Percentiles rank a stretch among this genome's conserved stretches.
These are phyloP conservation scores for Trichoderma polysporum DNA, from an alignment of 2,329 filamentous ascomycete genomes.

Conservation along the genomic window DNA sequence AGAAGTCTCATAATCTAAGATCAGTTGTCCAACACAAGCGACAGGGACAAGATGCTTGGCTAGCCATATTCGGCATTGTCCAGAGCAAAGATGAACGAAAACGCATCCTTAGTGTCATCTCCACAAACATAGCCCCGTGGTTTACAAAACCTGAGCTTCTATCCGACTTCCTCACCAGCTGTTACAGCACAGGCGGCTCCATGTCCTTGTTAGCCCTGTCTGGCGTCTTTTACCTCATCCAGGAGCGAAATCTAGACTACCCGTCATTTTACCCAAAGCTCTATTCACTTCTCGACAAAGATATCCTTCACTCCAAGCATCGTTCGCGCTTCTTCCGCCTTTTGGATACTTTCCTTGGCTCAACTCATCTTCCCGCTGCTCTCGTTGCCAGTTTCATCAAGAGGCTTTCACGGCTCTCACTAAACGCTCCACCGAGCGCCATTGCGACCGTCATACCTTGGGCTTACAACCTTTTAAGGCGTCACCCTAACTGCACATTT, in stretches of 20 bases:
- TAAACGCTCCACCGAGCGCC: conserved; percentile 86
- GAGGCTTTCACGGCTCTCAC: conserved; percentile 75
- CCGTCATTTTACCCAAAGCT: conserved; percentile 91
- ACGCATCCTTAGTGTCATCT: conserved; percentile 70
- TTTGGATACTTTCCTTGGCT: conserved; percentile 84
- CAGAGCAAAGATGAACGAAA: conserved; percentile 76
- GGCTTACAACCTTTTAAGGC: conserved; percentile 91
- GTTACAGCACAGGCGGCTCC: conserved; percentile 81
- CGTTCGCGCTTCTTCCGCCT: conserved; percentile 91
- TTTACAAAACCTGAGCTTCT: conserved; percentile 85
- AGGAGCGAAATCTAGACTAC: conserved; percentile 92
- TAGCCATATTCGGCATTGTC: conserved; percentile 68
- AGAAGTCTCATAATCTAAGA: conserved; percentile 64
- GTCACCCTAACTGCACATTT: conserved; percentile 87
- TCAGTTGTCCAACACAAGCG: conserved; percentile 72
- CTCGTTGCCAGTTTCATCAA: conserved; percentile 97
- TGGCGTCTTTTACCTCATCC: conserved; percentile 92
- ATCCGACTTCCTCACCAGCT: conserved; percentile 96
- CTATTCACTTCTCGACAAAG: conserved; percentile 84
- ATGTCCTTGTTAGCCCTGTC: conserved; percentile 85
- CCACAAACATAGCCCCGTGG: conserved; percentile 80
- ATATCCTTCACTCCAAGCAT: conserved; percentile 90
- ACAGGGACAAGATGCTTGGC: conserved; percentile 82
- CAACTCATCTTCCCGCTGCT: conserved; percentile 86
- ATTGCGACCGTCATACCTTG: conserved; percentile 88